A percentile compares a stretch with the other conserved stretches of the same genome.
Conservation (phyloP, 2,329 filamentous ascomycete genomes). For the Hansfordia pulvinata region DNA sequence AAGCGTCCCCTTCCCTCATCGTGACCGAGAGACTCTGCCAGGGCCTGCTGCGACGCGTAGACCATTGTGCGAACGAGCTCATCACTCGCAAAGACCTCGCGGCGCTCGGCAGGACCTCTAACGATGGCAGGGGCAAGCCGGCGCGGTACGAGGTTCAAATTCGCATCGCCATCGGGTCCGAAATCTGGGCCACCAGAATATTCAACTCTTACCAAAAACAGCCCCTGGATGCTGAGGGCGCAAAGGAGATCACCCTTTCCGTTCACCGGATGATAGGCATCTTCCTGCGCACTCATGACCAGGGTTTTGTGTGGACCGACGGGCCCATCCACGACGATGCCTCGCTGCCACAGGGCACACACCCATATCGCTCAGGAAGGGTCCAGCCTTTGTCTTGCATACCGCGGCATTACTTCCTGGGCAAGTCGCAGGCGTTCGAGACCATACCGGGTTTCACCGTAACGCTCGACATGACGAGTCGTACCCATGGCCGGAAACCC, state of each 20-base stretch:
- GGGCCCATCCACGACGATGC: conserved; percentile 25
- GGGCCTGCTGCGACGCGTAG: conserved; percentile 33
- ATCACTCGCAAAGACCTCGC: conserved; percentile 36
- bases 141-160: conserved; percentile 34
- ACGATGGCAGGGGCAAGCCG: conserved; percentile 23
- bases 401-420: conserved; percentile 28
- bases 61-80: conserved; percentile 37
- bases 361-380: conserved; percentile 24
- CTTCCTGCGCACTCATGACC: conserved; percentile 35
- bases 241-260: conserved; percentile 32
- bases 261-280: conserved; percentile 35
- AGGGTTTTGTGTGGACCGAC: conserved; percentile 32
- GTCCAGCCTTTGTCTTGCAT: conserved; percentile 31
- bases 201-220: conserved; percentile 37
- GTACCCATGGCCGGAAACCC: conserved; percentile 19
- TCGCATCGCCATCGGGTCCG: conserved; percentile 25
- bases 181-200: conserved; percentile 27
- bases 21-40: conserved; percentile 32
- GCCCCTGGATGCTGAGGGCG: conserved; percentile 25
- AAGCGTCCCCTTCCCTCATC: conserved; percentile 27
- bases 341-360: conserved; percentile 21
- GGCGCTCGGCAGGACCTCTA: conserved; percentile 25
- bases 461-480: conserved; percentile 28
- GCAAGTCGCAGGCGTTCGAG: conserved; percentile 30
- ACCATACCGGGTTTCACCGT: conserved; percentile 35